Conservation (phyloP, 2,329 filamentous ascomycete genomes). For the Colletotrichum viniferum region DNA sequence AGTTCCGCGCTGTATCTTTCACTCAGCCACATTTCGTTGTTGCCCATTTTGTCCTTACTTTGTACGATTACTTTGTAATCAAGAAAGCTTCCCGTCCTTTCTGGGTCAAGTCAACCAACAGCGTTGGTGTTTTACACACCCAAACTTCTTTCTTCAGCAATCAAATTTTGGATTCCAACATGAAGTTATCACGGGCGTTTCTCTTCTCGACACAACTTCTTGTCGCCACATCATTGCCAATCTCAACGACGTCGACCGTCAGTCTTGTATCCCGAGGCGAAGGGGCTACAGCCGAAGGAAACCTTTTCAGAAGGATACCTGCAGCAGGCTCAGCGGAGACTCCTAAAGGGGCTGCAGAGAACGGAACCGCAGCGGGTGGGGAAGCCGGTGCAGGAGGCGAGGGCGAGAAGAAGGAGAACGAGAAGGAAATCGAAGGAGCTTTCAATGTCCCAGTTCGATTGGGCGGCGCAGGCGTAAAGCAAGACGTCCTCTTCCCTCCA, state of each 20-base stretch:
- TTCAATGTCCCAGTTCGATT: constrained; percentile 34
- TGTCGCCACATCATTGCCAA: background rate
- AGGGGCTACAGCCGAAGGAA: too few relatives aligned
- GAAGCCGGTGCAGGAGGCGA: background rate
- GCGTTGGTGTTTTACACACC: background rate
- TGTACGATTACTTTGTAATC: rapidly evolving
- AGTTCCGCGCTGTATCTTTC: background rate
- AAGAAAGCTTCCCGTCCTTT: rapidly evolving
- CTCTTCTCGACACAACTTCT: background rate
- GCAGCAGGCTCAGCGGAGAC: background rate
- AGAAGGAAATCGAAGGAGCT: constrained; percentile 32
- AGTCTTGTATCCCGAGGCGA: background rate
- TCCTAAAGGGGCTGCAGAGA: background rate
- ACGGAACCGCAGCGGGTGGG: background rate
- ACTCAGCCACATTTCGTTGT: rapidly evolving
- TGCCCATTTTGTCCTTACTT: background rate
- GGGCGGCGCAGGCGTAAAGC: constrained; percentile 34
- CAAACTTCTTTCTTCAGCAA: background rate
- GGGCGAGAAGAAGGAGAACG: constrained; percentile 27
- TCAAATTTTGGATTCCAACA: background rate
- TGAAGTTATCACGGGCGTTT: background rate
- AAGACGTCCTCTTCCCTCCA: constrained; percentile 35
- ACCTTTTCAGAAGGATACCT: background rate
- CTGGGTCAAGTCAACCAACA: background rate
- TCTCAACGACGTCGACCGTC: background rate